These are phyloP conservation scores for Linanthus parryae DNA, from an alignment of 148 eudicot genomes.

Conservation along the genomic window DNA sequence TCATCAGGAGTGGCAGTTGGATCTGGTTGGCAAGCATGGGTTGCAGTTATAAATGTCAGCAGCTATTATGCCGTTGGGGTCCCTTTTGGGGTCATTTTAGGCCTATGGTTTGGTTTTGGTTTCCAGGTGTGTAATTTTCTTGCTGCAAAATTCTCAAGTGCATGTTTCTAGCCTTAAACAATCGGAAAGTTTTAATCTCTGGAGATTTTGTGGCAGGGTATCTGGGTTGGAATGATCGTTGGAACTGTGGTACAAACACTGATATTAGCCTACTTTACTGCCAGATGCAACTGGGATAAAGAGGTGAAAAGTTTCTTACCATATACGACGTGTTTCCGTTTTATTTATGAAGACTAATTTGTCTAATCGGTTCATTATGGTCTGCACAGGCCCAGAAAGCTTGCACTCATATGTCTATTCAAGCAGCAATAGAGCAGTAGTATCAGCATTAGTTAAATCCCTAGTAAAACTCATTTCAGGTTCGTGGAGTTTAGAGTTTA, in stretches of 20 bases:
- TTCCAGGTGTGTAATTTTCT: conserved; percentile 4
- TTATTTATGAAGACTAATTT: too few species aligned
- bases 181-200: background rate
- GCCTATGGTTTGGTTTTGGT: conserved; percentile 8
- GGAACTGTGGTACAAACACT: conserved; percentile 27
- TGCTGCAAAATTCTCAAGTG: background rate
- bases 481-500: too few species aligned
- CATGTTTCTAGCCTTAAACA: background rate
- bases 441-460: too few species aligned
- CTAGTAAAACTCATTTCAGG: too few species aligned
- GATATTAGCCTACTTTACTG: conserved; percentile 9
- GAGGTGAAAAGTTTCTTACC: too few species aligned
- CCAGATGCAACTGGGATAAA: conserved; percentile 19
- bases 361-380: too few species aligned
- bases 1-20: conserved; percentile 50
- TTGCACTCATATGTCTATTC: too few species aligned
- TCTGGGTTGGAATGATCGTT: conserved; percentile 28
- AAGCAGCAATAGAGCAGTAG: too few species aligned
- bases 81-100: conserved; percentile 22
- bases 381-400: too few species aligned
- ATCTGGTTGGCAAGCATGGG: conserved; percentile 59
- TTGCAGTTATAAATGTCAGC: conserved; percentile 36
- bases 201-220: conserved; percentile 15
- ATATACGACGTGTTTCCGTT: too few species aligned
- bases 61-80: conserved; percentile 30